Percentiles rank a stretch among this genome's conserved stretches.
Conservation (phyloP, 345 rosid species). For the Eucalyptus curtisii region DNA sequence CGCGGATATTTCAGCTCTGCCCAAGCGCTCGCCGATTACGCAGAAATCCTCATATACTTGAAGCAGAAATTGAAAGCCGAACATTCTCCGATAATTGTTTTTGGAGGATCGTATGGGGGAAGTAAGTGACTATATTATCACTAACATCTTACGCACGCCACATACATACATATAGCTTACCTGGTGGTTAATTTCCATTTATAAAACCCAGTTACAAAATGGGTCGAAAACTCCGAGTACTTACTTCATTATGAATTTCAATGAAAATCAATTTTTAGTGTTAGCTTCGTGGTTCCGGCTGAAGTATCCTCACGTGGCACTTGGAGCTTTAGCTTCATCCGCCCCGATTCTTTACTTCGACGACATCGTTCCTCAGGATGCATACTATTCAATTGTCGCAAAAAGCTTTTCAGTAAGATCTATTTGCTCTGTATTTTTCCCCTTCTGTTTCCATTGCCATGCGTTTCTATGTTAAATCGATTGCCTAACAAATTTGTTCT, state of each 20-base stretch:
- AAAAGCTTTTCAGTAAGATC: conserved; percentile 8
- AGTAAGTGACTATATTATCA: conserved; percentile 1
- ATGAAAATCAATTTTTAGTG: neutral
- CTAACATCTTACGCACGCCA: neutral
- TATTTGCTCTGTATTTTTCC: neutral
- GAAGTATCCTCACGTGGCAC: conserved; percentile 19
- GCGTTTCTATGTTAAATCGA: neutral
- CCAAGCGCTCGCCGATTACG: conserved; percentile 33
- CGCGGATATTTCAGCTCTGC: conserved; percentile 24
- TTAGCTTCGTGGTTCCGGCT: conserved; percentile 19
- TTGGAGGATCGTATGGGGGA: conserved; percentile 37
- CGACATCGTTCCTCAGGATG: conserved; percentile 4
- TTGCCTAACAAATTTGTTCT: neutral
- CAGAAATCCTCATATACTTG: conserved; percentile 3
- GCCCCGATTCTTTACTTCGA: conserved; percentile 22
- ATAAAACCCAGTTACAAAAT: neutral
- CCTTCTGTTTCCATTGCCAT: neutral
- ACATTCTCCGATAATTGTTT: conserved; percentile 19
- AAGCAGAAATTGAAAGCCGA: conserved; percentile 7
- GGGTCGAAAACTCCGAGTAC: neutral
- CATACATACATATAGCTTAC: neutral
- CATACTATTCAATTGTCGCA: neutral
- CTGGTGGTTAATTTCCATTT: neutral
- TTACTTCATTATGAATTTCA: neutral
- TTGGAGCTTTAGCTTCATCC: conserved; percentile 25